A percentile compares a stretch with the other conserved stretches of the same genome.
These are phyloP conservation scores for Mallotus repandus DNA, from an alignment of 441 rosid species.

Conservation along the genomic window DNA sequence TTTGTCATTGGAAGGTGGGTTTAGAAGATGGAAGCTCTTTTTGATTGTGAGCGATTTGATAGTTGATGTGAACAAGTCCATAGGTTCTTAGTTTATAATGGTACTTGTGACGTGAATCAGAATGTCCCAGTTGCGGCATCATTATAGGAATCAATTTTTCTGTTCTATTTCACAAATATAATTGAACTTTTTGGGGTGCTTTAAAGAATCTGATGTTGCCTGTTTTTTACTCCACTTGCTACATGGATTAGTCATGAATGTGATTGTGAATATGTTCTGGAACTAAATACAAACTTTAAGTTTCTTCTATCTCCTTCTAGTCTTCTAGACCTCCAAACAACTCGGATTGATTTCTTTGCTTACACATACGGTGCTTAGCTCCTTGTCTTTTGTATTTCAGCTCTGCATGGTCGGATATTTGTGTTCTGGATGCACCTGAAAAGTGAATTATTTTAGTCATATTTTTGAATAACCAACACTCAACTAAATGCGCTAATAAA, in stretches of 20 bases:
- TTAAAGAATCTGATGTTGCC: slow-evolving; percentile 22
- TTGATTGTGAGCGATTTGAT: slow-evolving; percentile 6
- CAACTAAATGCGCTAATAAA: neutral
- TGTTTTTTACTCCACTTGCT: slow-evolving; percentile 5
- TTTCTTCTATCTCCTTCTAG: neutral
- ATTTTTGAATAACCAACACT: neutral
- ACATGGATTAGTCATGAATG: slow-evolving; percentile 8
- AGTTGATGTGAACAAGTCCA: slow-evolving; percentile 7
- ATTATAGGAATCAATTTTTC: slow-evolving; percentile 25
- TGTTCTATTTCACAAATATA: slow-evolving; percentile 21
- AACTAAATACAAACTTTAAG: slow-evolving; percentile 18
- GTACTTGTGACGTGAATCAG: slow-evolving; percentile 13
- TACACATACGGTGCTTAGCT: neutral
- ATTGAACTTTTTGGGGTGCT: slow-evolving; percentile 29
- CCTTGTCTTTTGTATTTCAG: neutral
- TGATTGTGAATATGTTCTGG: slow-evolving; percentile 23
- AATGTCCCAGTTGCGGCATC: slow-evolving; percentile 10
- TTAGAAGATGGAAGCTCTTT: neutral
- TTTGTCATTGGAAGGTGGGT: slow-evolving; percentile 14
- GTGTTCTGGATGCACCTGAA: neutral
- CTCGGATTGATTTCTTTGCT: neutral
- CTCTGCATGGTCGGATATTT: neutral
- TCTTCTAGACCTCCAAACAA: neutral
- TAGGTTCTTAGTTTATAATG: slow-evolving; percentile 14
- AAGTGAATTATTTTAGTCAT: neutral